Evolutionary conservation across 1,284 basidiomycete genomes (phyloP).

Genomic region (Coriolopsis trogii): DNA sequence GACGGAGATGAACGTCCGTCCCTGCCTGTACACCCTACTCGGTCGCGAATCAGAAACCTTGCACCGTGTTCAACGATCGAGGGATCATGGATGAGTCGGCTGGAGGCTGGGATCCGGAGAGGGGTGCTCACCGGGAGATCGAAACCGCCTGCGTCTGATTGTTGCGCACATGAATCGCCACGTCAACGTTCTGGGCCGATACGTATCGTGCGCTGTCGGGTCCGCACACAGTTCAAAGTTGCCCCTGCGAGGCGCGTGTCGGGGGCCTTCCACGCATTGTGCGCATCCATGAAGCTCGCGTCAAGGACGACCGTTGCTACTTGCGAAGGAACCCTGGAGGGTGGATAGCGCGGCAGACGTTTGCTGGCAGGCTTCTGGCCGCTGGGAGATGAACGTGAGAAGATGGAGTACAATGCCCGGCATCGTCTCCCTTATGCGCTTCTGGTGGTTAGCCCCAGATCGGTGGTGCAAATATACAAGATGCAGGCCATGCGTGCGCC

Average conservation of each 20-base stretch:
- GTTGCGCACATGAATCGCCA: too few relatives aligned
- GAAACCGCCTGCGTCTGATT: too few relatives aligned
- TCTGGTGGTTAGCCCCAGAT: conserved; percentile 9
- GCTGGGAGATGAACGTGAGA: conserved; percentile 20
- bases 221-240: too few relatives aligned
- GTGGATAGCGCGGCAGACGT: neutral
- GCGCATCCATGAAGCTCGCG: neutral
- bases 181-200: too few relatives aligned
- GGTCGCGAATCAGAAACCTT: neutral
- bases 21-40: neutral
- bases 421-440: conserved; percentile 2
- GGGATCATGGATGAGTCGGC: too few relatives aligned
- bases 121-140: too few relatives aligned
- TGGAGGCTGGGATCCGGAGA: too few relatives aligned
- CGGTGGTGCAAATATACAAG: neutral
- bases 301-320: neutral
- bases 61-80: too few relatives aligned
- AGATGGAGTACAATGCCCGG: conserved; percentile 9
- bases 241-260: too few relatives aligned
- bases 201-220: too few relatives aligned
- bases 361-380: neutral
- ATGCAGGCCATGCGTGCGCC: conserved; percentile 1
- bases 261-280: too few relatives aligned
- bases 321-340: neutral
- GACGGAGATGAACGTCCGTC: conserved; percentile 1